Percentiles rank a stretch among this genome's conserved stretches.
Evolutionary conservation across 2,329 filamentous ascomycete species (phyloP).

Genomic region (Metarhizium anisopliae): DNA sequence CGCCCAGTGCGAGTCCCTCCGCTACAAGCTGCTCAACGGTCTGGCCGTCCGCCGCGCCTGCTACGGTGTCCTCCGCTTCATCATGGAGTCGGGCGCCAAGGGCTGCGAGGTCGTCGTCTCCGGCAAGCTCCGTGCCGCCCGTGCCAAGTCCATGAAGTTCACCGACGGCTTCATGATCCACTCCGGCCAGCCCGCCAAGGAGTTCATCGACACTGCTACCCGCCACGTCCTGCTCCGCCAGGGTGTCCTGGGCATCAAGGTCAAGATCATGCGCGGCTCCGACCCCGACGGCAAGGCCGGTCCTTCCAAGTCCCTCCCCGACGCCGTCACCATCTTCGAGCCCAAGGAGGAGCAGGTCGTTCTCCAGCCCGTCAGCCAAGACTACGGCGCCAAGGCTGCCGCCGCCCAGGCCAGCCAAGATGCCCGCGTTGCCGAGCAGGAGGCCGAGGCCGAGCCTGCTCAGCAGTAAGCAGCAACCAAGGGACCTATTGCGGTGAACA

Average conservation of each 20-base stretch:
- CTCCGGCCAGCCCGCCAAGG: slow-evolving; percentile 98
- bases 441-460: slow-evolving; percentile 41
- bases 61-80: slow-evolving; percentile 99
- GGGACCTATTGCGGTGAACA: slow-evolving; percentile 12
- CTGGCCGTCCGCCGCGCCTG: slow-evolving; percentile 96
- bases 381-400: slow-evolving; percentile 91
- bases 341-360: slow-evolving; percentile 98
- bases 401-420: slow-evolving; percentile 59
- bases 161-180: slow-evolving; percentile 99
- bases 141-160: slow-evolving; percentile 99
- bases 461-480: slow-evolving; percentile 27
- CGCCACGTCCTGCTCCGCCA: slow-evolving; percentile 99
- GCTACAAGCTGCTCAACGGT: slow-evolving; percentile 99
- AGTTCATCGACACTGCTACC: slow-evolving; percentile 98
- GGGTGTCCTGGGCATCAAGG: slow-evolving; percentile 99
- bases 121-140: slow-evolving; percentile 96
- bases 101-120: slow-evolving; percentile 99
- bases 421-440: slow-evolving; percentile 50
- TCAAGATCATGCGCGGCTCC: slow-evolving; percentile 99
- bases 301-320: slow-evolving; percentile 92
- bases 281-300: slow-evolving; percentile 99
- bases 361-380: slow-evolving; percentile 91
- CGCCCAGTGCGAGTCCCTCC: slow-evolving; percentile 99
- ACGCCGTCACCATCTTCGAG: slow-evolving; percentile 99
- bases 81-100: slow-evolving; percentile 99